These are phyloP conservation scores for Rubia peregrina DNA, from an alignment of 305 asterid species.

Conservation along the genomic window DNA sequence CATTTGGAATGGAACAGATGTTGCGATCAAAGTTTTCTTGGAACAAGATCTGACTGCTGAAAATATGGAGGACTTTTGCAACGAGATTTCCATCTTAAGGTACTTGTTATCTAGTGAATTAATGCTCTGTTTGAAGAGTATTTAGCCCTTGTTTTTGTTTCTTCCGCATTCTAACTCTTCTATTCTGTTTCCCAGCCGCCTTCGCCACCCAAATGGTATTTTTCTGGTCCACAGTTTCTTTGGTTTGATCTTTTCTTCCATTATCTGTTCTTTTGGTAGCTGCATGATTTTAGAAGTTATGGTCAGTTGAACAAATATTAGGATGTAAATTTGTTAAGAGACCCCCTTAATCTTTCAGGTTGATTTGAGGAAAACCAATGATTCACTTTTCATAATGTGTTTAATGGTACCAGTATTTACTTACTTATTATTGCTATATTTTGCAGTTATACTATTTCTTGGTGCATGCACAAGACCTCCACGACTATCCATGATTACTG, in stretches of 20 bases:
- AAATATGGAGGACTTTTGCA: slow-evolving; percentile 99
- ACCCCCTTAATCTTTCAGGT: neutral
- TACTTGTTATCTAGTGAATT: slow-evolving; percentile 20
- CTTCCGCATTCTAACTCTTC: slow-evolving; percentile 28
- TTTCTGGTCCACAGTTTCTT: slow-evolving; percentile 23
- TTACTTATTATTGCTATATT: slow-evolving; percentile 18
- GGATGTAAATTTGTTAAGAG: neutral
- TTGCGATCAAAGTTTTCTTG: slow-evolving; percentile 91
- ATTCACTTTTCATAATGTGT: neutral
- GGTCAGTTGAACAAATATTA: too few species aligned
- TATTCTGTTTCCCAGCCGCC: slow-evolving; percentile 68
- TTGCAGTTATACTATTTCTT: slow-evolving; percentile 88
- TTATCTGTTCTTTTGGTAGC: neutral
- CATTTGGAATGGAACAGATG: slow-evolving; percentile 96
- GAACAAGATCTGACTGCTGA: slow-evolving; percentile 99
- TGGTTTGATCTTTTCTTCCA: slow-evolving; percentile 9
- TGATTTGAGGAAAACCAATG: neutral
- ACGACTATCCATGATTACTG: slow-evolving; percentile 83
- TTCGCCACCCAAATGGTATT: slow-evolving; percentile 97
- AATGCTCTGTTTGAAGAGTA: slow-evolving; percentile 1
- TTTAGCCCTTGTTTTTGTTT: slow-evolving; percentile 18
- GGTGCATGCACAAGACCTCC: slow-evolving; percentile 99
- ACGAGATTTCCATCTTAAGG: slow-evolving; percentile 95
- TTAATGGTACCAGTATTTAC: neutral
- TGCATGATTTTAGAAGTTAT: neutral